Percentiles rank a stretch among this genome's conserved stretches.
Conservation (phyloP, 1,284 basidiomycete genomes). For the Entoloma clypeatum region DNA sequence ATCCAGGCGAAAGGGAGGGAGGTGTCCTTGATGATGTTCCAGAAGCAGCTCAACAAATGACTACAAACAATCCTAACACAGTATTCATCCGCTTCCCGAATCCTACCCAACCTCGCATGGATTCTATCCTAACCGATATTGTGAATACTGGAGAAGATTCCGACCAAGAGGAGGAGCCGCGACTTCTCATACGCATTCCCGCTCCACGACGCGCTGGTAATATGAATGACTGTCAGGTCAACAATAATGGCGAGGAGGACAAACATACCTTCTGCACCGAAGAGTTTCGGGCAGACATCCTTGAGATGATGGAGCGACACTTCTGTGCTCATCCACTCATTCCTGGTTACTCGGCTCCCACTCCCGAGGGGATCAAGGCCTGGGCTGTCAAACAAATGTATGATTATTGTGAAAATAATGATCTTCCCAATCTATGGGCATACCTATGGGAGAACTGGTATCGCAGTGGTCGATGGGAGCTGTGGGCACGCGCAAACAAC, state of each 20-base stretch:
- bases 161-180: too few species aligned
- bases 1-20: neutral
- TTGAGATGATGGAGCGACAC: conserved; percentile 26
- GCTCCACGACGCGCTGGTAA: too few species aligned
- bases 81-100: neutral
- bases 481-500: conserved; percentile 20
- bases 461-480: conserved; percentile 23
- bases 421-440: conserved; percentile 25
- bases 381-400: conserved; percentile 30
- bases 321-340: conserved; percentile 30
- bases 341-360: conserved; percentile 16
- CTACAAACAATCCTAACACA: neutral
- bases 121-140: too few species aligned
- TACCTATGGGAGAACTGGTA: conserved; percentile 29
- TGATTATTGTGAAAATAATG: conserved; percentile 24
- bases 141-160: too few species aligned
- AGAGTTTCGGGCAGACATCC: conserved; percentile 13
- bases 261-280: conserved; percentile 16
- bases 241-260: neutral
- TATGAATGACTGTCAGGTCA: too few species aligned
- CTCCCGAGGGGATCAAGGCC: conserved; percentile 20
- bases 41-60: neutral
- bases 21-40: neutral
- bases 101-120: neutral
- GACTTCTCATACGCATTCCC: too few species aligned